phyloP scores from a whole-genome alignment of 2,329 filamentous ascomycete species.

The Ambrosiella beaveri region DNA sequence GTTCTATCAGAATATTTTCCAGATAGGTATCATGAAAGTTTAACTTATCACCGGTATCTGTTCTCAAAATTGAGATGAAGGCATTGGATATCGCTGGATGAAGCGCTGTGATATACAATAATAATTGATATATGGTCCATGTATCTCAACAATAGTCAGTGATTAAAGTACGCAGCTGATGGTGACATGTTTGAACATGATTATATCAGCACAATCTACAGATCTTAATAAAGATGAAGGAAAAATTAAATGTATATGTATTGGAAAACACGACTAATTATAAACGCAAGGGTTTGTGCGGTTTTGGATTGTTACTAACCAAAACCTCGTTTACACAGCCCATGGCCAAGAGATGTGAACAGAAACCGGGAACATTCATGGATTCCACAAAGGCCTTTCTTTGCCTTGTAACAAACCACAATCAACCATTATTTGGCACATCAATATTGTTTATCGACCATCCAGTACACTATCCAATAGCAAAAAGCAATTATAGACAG shows the following conservation, averaged over 20 bases:
- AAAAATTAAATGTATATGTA: background rate
- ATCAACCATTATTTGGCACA: too few relatives aligned
- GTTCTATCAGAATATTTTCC: background rate
- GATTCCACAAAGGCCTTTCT: too few relatives aligned
- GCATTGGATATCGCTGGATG: background rate
- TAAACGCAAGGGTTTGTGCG: too few relatives aligned
- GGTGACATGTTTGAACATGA: background rate
- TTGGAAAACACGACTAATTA: too few relatives aligned
- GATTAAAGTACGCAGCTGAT: background rate
- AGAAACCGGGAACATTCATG: too few relatives aligned
- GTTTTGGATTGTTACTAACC: too few relatives aligned
- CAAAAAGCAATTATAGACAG: background rate
- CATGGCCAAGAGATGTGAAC: too few relatives aligned
- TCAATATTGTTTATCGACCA: too few relatives aligned
- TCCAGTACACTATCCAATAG: too few relatives aligned
- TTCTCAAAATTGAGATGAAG: background rate
- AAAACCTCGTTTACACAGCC: too few relatives aligned
- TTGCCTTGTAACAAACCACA: too few relatives aligned
- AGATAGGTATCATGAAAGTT: background rate
- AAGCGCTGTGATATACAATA: background rate
- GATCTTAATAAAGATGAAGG: background rate
- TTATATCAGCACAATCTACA: background rate
- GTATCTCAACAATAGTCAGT: background rate
- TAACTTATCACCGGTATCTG: background rate
- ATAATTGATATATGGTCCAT: background rate